Percentiles rank a stretch among this genome's conserved stretches.
Conservation (phyloP, 345 rosid species). For the Linum usitatissimum region DNA sequence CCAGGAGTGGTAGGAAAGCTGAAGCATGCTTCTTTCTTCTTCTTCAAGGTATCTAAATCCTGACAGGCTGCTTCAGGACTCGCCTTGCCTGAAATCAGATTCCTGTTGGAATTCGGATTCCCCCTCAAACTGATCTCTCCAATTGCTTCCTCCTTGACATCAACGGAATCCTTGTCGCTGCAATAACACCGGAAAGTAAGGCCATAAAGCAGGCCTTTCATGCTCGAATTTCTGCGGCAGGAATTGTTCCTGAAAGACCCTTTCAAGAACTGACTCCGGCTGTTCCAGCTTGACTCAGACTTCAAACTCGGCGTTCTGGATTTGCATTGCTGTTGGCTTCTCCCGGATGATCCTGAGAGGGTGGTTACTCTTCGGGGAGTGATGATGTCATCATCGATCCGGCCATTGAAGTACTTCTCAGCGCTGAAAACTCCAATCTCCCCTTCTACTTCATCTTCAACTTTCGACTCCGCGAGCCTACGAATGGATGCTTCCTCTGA, state of each 20-base stretch:
- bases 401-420: constrained; percentile 72
- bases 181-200: constrained; percentile 59
- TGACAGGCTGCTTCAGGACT: constrained; percentile 5
- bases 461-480: constrained; percentile 22
- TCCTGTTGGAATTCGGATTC: constrained; percentile 11
- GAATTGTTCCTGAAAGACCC: constrained; percentile 11
- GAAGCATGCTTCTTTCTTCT: constrained; percentile 19
- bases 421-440: constrained; percentile 80
- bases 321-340: constrained; percentile 7
- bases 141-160: constrained; percentile 27
- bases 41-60: constrained; percentile 9
- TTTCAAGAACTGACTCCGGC: constrained; percentile 40
- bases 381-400: constrained; percentile 28
- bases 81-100: constrained; percentile 16
- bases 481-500: constrained; percentile 29
- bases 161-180: constrained; percentile 42
- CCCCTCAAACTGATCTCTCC: constrained; percentile 34
- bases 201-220: constrained; percentile 38
- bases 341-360: constrained; percentile 4
- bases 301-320: constrained; percentile 38
- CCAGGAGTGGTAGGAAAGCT: constrained; percentile 22
- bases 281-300: constrained; percentile 56
- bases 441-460: constrained; percentile 31
- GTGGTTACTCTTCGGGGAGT: constrained; percentile 13
- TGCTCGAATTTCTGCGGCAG: constrained; percentile 9